Evolutionary conservation across 2,329 filamentous ascomycete genomes (phyloP).

Genomic region (Penicillium nordicum): DNA sequence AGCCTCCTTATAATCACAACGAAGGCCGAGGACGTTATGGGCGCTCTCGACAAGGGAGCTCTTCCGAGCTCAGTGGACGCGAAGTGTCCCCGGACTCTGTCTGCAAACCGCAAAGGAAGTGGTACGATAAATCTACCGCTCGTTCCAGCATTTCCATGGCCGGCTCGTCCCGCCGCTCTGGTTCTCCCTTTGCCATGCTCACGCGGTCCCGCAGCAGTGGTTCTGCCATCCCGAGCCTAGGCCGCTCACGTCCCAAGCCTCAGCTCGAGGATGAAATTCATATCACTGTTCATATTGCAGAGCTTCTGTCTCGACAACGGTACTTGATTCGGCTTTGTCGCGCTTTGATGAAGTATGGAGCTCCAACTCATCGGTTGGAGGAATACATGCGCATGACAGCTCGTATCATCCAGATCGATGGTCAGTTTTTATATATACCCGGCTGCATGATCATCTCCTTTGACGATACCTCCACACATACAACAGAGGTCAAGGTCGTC

Average conservation of each 20-base stretch:
- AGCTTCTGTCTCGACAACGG: slow-evolving; percentile 72
- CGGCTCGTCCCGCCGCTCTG: slow-evolving; percentile 29
- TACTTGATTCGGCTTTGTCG: slow-evolving; percentile 83
- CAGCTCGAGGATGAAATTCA: slow-evolving; percentile 49
- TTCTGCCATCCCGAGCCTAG: slow-evolving; percentile 25
- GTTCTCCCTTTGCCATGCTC: slow-evolving; percentile 30
- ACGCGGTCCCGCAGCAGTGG: slow-evolving; percentile 39
- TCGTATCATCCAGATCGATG: slow-evolving; percentile 81
- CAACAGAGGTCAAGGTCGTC: slow-evolving; percentile 47
- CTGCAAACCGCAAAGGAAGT: slow-evolving; percentile 35
- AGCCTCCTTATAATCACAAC: slow-evolving; percentile 32
- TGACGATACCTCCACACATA: slow-evolving; percentile 51
- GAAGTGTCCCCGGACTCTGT: slow-evolving; percentile 33
- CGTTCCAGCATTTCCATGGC: slow-evolving; percentile 36
- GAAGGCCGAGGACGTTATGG: slow-evolving; percentile 26
- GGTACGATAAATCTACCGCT: slow-evolving; percentile 41
- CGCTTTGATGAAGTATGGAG: slow-evolving; percentile 84
- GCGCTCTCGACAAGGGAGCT: slow-evolving; percentile 32
- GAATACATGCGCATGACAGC: slow-evolving; percentile 88
- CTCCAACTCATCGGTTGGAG: slow-evolving; percentile 85
- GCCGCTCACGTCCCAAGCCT: slow-evolving; percentile 11
- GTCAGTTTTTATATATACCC: slow-evolving; percentile 84
- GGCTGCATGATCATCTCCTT: slow-evolving; percentile 95
- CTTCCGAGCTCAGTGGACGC: slow-evolving; percentile 30
- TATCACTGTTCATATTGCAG: slow-evolving; percentile 60